Base-by-base conservation (phyloP, 441 rosid species). In the Daphne laureola region DNA sequence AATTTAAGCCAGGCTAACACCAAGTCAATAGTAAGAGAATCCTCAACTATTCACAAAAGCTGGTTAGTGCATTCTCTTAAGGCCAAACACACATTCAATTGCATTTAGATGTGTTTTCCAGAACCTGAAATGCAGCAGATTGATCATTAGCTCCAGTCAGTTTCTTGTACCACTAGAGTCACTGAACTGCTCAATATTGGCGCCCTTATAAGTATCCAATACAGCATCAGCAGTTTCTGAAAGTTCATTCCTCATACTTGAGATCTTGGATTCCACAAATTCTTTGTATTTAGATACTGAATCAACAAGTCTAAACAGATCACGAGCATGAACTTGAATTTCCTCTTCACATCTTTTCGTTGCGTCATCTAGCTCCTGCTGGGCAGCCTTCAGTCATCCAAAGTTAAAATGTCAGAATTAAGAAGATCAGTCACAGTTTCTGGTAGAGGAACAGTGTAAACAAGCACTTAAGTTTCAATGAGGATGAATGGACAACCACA, bases 251-350 rank as follows among this genome's bases (percentile, higher is more conserved):
- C 63, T 84, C 68, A 81, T 74, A 64, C 68, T 81, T 0, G 69
- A 66, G 49, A 88, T 74, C 66, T 73, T 81, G 17, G 76, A 73
- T 51, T 74, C 82, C 57, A 75, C 61, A 36, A 74, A 70, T 62
- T 88, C 90, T 61, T 92, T 89, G 68, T 75, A 78, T 65, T 75
- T 82, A 0, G 93, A 86, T 18, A 88, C 67, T 11, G 77, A 61
- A 77, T 86, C 95, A 7, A 84, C 76, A 56, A 83, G 38, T 45
- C 61, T 55, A 54, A 86, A 75, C 15, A 88, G 89, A 61, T 88
- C 71, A 0, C 62, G 53, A 5, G 79, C 90, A 4, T 73, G 51
- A 46, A 36, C 59, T 68, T 88, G 82, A 56, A 72, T 76, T 63
- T 82, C 86, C 47, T 78, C 84, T 60, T 88, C 91, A n/a, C 68